Base-by-base conservation (phyloP, 2,329 filamentous ascomycete species). In the Cordyceps javanica region DNA sequence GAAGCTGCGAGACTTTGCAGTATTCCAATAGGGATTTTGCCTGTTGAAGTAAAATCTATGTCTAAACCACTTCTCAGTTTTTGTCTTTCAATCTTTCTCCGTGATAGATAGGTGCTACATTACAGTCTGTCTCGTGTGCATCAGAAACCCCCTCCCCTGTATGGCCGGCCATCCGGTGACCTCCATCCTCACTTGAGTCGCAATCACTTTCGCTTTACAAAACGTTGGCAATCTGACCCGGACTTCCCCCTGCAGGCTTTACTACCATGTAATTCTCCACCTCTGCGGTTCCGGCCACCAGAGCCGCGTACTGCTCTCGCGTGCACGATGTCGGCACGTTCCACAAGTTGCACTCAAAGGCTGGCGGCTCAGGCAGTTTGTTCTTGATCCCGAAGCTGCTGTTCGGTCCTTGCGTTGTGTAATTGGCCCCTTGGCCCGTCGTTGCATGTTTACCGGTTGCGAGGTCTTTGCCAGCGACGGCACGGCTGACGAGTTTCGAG, bases 271-370 rank as follows among this genome's bases (percentile, higher is more conserved):
- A 65, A 13, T 65, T 52, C 32, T 59, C n/a, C 5, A 62, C 58
- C 36, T 62, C 48, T 1, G 65, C 65, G 2, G 53, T 60, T 2
- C 65, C 65, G 41, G 55, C 48, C 23, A 34, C 51, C 36, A 67
- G 21, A 3, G 64, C 62, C 19, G 32, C 32, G 39, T 65, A 8
- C 45, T 67, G 65, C 50, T 66, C 62, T 14, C 57, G 51, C 0
- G 59, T 62, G 41, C 66, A 88, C 0, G 81, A 81, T 2, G 66
- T 65, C 2, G 67, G 66, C 42, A 80, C 71, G 45, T 70, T 69
- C 11, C 82, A 74, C 7, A 87, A 64, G 72, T 79, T 88, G 67
- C 85, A 90, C 3, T 77, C 82, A 3, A 77, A 69, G n/a, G 71
- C 66, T 0, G 76, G 75, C 21, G 73, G 70, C 14, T 68, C 58